Conservation (phyloP, 352 stramenopile genomes). For the Pythium rhizo-oryzae region DNA sequence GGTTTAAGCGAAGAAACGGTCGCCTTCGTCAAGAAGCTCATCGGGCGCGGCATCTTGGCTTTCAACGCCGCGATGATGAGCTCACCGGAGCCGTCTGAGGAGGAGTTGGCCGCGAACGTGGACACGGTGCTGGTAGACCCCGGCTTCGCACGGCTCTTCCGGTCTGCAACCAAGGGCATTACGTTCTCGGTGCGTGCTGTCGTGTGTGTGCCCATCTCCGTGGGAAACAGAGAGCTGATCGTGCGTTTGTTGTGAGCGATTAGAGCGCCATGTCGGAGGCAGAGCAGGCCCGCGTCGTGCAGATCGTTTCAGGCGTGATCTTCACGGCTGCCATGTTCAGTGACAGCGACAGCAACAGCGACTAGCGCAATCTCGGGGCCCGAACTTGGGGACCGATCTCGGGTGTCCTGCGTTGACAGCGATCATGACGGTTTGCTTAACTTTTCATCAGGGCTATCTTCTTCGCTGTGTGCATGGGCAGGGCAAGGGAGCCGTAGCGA, state of each 20-base stretch:
- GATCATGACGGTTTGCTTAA: no score
- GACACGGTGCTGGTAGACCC: neutral
- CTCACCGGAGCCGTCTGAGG: neutral
- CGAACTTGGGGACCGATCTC: no score
- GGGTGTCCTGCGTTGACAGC: no score
- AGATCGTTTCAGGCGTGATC: neutral
- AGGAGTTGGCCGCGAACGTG: neutral
- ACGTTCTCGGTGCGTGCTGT: neutral
- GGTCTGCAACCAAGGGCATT: neutral
- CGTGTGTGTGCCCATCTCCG: no score
- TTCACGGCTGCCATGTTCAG: neutral
- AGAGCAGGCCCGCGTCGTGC: neutral
- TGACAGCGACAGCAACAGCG: neutral
- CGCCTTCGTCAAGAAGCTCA: neutral
- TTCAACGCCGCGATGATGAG: neutral
- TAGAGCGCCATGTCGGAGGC: neutral
- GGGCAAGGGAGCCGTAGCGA: no score
- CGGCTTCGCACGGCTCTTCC: neutral
- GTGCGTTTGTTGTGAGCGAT: neutral
- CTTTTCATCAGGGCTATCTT: no score
- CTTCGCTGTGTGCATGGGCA: no score
- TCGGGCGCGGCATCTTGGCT: no score
- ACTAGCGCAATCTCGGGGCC: no score
- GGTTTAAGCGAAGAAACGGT: neutral
- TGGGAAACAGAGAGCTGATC: neutral